Evolutionary conservation across 1,284 basidiomycete species (phyloP).

Genomic region (Cronartium quercuum): DNA sequence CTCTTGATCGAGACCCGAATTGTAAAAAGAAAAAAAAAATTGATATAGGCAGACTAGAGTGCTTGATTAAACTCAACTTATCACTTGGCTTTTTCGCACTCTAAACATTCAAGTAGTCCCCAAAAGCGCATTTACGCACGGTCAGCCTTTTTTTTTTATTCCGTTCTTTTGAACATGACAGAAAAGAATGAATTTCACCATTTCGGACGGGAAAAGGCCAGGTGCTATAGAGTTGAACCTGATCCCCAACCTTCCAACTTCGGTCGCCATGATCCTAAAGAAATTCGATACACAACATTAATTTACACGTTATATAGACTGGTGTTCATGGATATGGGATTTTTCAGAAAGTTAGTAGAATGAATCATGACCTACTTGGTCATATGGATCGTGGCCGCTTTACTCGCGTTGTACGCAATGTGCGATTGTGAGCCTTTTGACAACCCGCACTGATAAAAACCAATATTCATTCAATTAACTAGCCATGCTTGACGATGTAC

Average conservation of each 20-base stretch:
- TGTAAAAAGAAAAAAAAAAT: too few relatives aligned
- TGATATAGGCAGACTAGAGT: too few relatives aligned
- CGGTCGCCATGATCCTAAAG: constrained; percentile 27
- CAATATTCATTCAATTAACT: neutral
- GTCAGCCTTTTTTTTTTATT: too few relatives aligned
- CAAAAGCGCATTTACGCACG: too few relatives aligned
- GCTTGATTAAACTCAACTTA: constrained; percentile 26
- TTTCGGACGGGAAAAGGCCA: constrained; percentile 44
- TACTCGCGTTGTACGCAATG: constrained; percentile 44
- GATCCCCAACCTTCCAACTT: constrained; percentile 7
- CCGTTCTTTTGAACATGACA: neutral
- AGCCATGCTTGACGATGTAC: neutral
- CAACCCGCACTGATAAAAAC: constrained; percentile 19
- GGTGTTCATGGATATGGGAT: too few relatives aligned
- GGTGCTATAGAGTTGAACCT: constrained; percentile 45
- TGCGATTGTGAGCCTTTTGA: constrained; percentile 33
- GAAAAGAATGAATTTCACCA: constrained; percentile 24
- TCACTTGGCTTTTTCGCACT: constrained; percentile 24
- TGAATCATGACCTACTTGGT: constrained; percentile 36
- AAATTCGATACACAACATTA: neutral
- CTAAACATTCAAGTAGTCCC: too few relatives aligned
- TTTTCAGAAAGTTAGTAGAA: constrained; percentile 39
- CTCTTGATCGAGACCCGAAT: too few relatives aligned
- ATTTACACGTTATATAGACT: too few relatives aligned
- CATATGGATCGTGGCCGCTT: constrained; percentile 44